A percentile compares a stretch with the other conserved stretches of the same genome.
These are phyloP conservation scores for Curvularia verruculosa DNA, from an alignment of 2,329 filamentous ascomycete species.

Conservation along the genomic window DNA sequence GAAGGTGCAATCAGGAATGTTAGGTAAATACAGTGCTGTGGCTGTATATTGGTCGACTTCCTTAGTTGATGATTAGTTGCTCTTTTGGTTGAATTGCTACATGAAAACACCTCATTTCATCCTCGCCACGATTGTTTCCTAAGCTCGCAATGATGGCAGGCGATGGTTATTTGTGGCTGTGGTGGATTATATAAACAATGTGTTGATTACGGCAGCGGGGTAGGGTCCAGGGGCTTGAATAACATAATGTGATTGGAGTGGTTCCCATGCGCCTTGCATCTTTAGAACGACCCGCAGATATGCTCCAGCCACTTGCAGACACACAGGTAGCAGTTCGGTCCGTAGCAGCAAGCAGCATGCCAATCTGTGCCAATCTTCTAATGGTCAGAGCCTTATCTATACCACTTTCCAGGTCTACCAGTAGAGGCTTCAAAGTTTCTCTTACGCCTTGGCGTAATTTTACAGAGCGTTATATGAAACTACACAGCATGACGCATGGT, in stretches of 20 bases:
- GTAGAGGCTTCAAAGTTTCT: not conserved
- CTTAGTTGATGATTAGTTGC: not conserved
- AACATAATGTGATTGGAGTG: slow-evolving; percentile 12
- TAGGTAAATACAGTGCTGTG: not conserved
- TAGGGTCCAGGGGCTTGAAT: not conserved
- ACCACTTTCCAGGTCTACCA: not conserved
- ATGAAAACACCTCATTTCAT: not conserved
- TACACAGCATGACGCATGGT: not conserved
- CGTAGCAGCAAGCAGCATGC: not conserved
- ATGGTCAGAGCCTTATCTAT: not conserved
- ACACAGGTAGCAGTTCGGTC: not conserved
- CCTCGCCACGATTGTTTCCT: not conserved
- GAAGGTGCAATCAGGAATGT: not conserved
- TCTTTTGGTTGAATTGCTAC: not conserved
- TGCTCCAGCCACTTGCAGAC: not conserved
- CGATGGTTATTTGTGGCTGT: not conserved
- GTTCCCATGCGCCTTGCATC: not conserved
- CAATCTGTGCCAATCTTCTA: not conserved
- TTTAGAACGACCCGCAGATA: slow-evolving; percentile 2
- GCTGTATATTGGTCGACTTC: not conserved
- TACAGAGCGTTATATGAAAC: not conserved
- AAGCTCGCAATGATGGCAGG: not conserved
- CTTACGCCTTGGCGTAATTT: not conserved
- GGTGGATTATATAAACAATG: slow-evolving; percentile 14
- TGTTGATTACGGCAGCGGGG: slow-evolving; percentile 21